Evolutionary conservation across 2,329 filamentous ascomycete species (phyloP).

Genomic region (Apiospora koreana): DNA sequence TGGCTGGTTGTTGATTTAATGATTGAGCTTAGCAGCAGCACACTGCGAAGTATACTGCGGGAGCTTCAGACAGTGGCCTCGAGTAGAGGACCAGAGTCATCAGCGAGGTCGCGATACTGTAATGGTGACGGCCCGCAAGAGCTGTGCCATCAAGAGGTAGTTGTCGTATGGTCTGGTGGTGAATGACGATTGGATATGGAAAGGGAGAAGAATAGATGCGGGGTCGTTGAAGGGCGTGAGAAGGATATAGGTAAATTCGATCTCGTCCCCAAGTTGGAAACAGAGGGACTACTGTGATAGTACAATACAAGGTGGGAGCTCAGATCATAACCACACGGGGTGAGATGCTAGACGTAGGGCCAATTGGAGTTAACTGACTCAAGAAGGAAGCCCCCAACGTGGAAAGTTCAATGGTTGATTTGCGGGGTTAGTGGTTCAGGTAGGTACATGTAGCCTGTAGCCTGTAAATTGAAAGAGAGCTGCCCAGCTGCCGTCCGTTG

Average conservation of each 20-base stretch:
- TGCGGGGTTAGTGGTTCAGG: conserved; percentile 1
- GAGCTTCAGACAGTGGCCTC: conserved; percentile 50
- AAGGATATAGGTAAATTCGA: conserved; percentile 5
- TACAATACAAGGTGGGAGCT: neutral
- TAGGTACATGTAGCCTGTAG: neutral
- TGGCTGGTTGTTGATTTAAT: conserved; percentile 22
- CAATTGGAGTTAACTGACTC: conserved; percentile 4
- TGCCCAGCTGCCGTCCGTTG: no score
- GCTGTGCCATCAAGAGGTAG: conserved; percentile 12
- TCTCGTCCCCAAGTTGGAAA: neutral
- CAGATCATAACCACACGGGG: neutral
- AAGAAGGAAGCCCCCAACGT: neutral
- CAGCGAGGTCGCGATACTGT: conserved; percentile 59
- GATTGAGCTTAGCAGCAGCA: conserved; percentile 35
- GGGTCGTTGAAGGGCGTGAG: conserved; percentile 7
- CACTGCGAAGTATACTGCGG: conserved; percentile 36
- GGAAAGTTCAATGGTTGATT: conserved; percentile 5
- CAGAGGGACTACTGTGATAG: conserved; percentile 5
- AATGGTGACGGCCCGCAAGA: conserved; percentile 9
- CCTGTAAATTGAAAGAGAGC: no score
- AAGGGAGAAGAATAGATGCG: neutral
- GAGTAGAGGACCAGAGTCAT: conserved; percentile 53
- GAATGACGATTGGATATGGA: conserved; percentile 6
- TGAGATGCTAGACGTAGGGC: conserved; percentile 1
- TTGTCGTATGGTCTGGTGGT: neutral